Conservation (phyloP, 352 stramenopile genomes). For the Globisporangium iwayamae region DNA sequence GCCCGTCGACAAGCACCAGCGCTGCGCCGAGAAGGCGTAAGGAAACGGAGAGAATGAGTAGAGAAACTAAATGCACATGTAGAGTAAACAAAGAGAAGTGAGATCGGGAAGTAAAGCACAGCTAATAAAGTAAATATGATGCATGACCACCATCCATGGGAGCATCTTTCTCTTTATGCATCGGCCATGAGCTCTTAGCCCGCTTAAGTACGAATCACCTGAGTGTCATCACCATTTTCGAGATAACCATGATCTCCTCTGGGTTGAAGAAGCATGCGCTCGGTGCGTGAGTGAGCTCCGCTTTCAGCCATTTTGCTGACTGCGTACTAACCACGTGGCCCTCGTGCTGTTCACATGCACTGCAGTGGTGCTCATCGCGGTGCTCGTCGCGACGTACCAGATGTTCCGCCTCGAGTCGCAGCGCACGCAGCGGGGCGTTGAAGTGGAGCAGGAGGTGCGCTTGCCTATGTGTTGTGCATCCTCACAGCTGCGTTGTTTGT, state of each 20-base stretch:
- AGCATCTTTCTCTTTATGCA: background rate
- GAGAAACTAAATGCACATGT: background rate
- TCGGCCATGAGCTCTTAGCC: too few species aligned
- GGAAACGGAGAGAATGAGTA: too few species aligned
- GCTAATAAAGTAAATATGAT: background rate
- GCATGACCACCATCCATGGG: background rate
- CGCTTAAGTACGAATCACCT: background rate
- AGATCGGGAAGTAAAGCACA: background rate
- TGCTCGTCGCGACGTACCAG: constrained; percentile 58
- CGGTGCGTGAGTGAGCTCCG: constrained; percentile 15
- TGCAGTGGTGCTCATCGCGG: constrained; percentile 52
- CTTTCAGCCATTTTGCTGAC: background rate
- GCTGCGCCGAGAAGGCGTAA: constrained; percentile 23
- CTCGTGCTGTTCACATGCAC: background rate
- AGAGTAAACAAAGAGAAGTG: background rate
- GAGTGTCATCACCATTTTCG: background rate
- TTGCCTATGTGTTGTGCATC: background rate
- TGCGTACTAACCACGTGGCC: background rate
- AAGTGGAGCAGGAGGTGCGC: constrained; percentile 39
- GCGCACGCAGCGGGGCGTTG: constrained; percentile 22
- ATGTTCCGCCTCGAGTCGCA: constrained; percentile 52
- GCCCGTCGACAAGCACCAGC: constrained; percentile 21
- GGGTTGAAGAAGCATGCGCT: constrained; percentile 37
- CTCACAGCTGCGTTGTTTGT: background rate
- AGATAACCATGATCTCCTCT: background rate